A percentile compares a stretch with the other conserved stretches of the same genome.
phyloP scores from a whole-genome alignment of 495 filamentous ascomycete genomes.

The Neurospora sp. region DNA sequence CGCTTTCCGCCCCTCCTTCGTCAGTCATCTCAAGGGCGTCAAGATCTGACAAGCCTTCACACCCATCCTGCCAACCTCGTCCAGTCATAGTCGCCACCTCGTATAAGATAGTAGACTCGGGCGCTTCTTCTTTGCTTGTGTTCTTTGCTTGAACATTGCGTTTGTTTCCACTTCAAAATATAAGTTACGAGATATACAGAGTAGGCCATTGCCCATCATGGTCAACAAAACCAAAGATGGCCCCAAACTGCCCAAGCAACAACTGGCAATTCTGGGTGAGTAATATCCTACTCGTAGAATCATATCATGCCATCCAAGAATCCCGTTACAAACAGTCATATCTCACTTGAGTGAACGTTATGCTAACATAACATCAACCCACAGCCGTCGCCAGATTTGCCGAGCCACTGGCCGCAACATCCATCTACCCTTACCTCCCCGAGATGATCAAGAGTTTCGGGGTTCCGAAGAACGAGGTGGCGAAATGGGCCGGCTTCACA shows the following conservation, averaged over 20 bases:
- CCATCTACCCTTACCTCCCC: slow-evolving; percentile 80
- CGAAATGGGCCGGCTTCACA: slow-evolving; percentile 65
- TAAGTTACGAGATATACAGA: neutral
- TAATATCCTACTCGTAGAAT: neutral
- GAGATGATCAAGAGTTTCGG: slow-evolving; percentile 80
- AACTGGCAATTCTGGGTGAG: slow-evolving; percentile 56
- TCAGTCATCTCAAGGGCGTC: neutral
- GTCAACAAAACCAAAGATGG: slow-evolving; percentile 19
- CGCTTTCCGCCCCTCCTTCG: neutral
- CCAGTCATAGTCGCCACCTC: neutral
- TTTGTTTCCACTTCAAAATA: neutral
- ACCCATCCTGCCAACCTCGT: neutral
- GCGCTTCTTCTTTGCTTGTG: neutral
- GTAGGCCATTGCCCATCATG: slow-evolving; percentile 16
- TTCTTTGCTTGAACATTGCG: neutral
- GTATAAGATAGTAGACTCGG: neutral
- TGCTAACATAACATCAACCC: slow-evolving; percentile 15
- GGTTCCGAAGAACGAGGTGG: slow-evolving; percentile 60
- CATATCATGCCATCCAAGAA: neutral
- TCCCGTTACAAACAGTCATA: neutral
- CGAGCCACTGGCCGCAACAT: slow-evolving; percentile 75
- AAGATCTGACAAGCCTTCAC: neutral
- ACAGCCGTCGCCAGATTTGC: slow-evolving; percentile 71
- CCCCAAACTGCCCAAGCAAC: slow-evolving; percentile 36
- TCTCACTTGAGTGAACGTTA: neutral